Evolutionary conservation across 768 basidiomycete species (phyloP).

Genomic region (Russula sp.): DNA sequence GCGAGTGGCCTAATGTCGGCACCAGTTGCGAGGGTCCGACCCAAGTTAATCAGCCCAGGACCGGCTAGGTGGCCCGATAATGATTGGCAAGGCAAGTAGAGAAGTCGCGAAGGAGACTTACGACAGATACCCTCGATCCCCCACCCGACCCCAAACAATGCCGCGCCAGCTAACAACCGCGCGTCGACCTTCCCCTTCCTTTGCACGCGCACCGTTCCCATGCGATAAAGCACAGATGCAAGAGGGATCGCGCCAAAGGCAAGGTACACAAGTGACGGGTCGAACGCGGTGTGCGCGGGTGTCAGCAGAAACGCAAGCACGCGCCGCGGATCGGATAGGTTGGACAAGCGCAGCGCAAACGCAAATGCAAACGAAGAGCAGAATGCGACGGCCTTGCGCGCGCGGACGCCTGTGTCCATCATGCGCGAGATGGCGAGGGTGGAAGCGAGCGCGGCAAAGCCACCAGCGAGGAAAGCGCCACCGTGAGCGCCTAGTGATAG

Average conservation of each 20-base stretch:
- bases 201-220: conserved; percentile 35
- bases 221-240: conserved; percentile 38
- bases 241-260: conserved; percentile 47
- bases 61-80: conserved; percentile 38
- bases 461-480: conserved; percentile 26
- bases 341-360: conserved; percentile 46
- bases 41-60: conserved; percentile 55
- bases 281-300: conserved; percentile 43
- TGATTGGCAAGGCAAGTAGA: neutral
- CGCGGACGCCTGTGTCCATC: neutral
- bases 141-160: conserved; percentile 58
- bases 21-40: conserved; percentile 38
- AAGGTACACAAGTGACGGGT: conserved; percentile 48
- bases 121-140: conserved; percentile 54
- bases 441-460: conserved; percentile 20
- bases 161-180: conserved; percentile 42
- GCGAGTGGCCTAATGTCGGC: conserved; percentile 29
- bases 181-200: conserved; percentile 36
- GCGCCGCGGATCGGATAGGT: conserved; percentile 41
- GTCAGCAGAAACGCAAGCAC: conserved; percentile 48
- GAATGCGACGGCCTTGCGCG: conserved; percentile 29
- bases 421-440: conserved; percentile 11
- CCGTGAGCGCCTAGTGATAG: conserved; percentile 24
- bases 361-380: conserved; percentile 44
- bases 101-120: conserved; percentile 29